Conservation (phyloP, 345 rosid species). For the Salix viminalis region DNA sequence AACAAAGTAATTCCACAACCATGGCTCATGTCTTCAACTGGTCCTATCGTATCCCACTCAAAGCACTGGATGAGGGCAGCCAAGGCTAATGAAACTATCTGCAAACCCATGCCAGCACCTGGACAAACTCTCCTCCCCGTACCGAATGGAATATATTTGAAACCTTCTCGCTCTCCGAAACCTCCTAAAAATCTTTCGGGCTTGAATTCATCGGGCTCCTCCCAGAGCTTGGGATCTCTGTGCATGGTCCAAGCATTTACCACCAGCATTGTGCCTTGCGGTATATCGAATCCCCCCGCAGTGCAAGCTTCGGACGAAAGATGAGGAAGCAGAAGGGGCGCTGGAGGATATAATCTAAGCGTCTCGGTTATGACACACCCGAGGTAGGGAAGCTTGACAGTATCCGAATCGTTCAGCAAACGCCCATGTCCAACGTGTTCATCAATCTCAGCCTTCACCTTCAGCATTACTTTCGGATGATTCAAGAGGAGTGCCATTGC, state of each 20-base stretch:
- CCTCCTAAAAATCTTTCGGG: conserved; percentile 54
- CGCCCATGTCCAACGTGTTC: conserved; percentile 29
- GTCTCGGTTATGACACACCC: conserved; percentile 54
- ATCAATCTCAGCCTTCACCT: conserved; percentile 44
- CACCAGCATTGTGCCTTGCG: conserved; percentile 35
- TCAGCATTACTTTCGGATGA: conserved; percentile 45
- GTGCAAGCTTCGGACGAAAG: conserved; percentile 38
- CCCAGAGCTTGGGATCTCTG: conserved; percentile 49
- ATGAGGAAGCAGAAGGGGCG: conserved; percentile 53
- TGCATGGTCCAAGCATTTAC: conserved; percentile 58
- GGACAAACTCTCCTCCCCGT: conserved; percentile 66
- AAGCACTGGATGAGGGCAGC: conserved; percentile 54
- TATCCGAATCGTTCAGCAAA: conserved; percentile 46
- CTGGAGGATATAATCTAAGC: conserved; percentile 51
- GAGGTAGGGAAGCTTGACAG: conserved; percentile 48
- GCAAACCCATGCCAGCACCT: conserved; percentile 48
- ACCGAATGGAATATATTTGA: conserved; percentile 53
- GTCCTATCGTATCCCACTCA: conserved; percentile 46
- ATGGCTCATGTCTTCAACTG: conserved; percentile 37
- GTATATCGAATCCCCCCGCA: conserved; percentile 43
- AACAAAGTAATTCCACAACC: conserved; percentile 23
- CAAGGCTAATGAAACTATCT: conserved; percentile 39
- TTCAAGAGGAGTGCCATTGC: conserved; percentile 50
- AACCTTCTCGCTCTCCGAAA: conserved; percentile 28
- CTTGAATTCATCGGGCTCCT: conserved; percentile 39